Conservation (phyloP, 2,329 filamentous ascomycete genomes). For the Clarireedia sp. region DNA sequence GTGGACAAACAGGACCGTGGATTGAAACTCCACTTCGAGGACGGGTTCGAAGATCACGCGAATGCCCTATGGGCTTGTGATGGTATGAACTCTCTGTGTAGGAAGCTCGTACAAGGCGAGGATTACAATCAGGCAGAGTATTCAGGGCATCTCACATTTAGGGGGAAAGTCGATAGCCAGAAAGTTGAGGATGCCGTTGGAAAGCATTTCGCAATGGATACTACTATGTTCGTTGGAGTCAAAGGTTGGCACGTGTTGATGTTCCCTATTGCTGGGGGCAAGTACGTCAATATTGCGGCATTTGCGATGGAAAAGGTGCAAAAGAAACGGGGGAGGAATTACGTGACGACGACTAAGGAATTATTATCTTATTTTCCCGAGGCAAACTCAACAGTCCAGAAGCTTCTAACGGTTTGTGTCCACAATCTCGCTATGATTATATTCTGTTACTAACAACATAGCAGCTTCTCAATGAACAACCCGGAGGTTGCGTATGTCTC, state of each 20-base stretch:
- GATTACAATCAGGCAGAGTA: constrained; percentile 8
- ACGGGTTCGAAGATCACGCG: constrained; percentile 6
- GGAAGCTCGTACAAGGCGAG: constrained; percentile 10
- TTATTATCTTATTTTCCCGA: constrained; percentile 10
- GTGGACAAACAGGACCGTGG: constrained; percentile 1
- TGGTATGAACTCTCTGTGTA: constrained; percentile 13
- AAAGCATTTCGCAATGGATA: constrained; percentile 8
- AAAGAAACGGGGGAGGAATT: constrained; percentile 11
- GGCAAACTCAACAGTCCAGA: constrained; percentile 7
- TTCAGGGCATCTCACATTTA: constrained; percentile 7
- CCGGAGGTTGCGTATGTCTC: constrained; percentile 8
- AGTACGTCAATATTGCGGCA: constrained; percentile 9
- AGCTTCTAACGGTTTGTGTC: constrained; percentile 5
- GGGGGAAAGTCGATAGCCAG: neutral
- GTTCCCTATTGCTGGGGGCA: constrained; percentile 8
- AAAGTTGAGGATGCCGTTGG: constrained; percentile 7
- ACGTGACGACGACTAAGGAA: constrained; percentile 9
- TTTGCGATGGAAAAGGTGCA: constrained; percentile 8
- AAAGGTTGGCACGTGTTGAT: constrained; percentile 9
- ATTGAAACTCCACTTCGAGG: constrained; percentile 8
- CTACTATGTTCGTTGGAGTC: constrained; percentile 12
- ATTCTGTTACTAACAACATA: neutral
- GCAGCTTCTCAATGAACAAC: constrained; percentile 5
- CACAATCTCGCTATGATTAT: neutral
- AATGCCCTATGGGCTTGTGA: constrained; percentile 12